These are phyloP conservation scores for Linaria vulgaris DNA, from an alignment of 257 asterid genomes.

Conservation along the genomic window DNA sequence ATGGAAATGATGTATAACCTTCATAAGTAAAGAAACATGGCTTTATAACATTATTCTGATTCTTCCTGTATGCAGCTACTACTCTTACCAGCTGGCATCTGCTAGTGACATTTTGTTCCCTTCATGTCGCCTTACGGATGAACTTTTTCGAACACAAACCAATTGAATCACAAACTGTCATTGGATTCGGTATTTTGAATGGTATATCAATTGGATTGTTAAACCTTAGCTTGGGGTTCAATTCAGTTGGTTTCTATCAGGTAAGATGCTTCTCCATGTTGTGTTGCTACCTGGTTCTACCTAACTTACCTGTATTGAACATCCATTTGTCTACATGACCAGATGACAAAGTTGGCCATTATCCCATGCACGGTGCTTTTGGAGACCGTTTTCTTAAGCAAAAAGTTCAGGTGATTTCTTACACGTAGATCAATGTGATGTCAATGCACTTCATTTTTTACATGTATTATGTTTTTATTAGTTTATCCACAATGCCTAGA, in stretches of 20 bases:
- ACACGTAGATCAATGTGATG: background rate
- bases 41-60: constrained; percentile 9
- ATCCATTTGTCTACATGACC: constrained; percentile 26
- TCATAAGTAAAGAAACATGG: background rate
- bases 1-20: too few relatives aligned
- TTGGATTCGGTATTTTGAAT: constrained; percentile 84
- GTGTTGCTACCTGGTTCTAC: constrained; percentile 6
- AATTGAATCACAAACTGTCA: constrained; percentile 58
- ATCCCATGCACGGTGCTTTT: constrained; percentile 87
- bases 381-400: constrained; percentile 84
- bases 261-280: constrained; percentile 32
- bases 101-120: constrained; percentile 78
- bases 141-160: constrained; percentile 85
- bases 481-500: background rate
- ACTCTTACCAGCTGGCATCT: constrained; percentile 95
- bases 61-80: constrained; percentile 55
- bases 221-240: constrained; percentile 90
- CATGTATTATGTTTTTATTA: too few relatives aligned
- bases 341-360: constrained; percentile 95
- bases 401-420: constrained; percentile 68
- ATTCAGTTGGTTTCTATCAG: constrained; percentile 94
- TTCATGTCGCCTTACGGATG: constrained; percentile 72
- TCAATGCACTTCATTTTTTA: too few relatives aligned
- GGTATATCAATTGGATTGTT: constrained; percentile 85
- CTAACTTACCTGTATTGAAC: constrained; percentile 19